These are phyloP conservation scores for Escovopsis sp. DNA, from an alignment of 2,329 filamentous ascomycete genomes.

Conservation along the genomic window DNA sequence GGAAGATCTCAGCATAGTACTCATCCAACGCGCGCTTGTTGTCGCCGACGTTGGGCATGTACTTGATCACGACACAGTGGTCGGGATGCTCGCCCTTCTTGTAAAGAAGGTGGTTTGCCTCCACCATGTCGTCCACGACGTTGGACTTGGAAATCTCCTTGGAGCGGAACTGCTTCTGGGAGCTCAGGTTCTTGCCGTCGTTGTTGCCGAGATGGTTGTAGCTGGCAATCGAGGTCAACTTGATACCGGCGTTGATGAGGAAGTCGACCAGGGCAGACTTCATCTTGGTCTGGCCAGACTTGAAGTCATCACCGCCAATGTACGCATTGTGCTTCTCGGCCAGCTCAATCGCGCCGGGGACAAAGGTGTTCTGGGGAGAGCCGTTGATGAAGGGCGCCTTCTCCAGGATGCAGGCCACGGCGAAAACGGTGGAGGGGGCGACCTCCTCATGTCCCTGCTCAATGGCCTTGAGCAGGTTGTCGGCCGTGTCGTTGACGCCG, in stretches of 20 bases:
- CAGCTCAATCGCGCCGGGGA: slow-evolving; percentile 79
- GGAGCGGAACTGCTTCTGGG: slow-evolving; percentile 95
- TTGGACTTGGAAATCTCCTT: slow-evolving; percentile 99
- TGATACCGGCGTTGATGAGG: slow-evolving; percentile 96
- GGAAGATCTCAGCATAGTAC: slow-evolving; percentile 99
- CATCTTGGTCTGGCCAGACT: slow-evolving; percentile 99
- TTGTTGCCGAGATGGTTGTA: slow-evolving; percentile 99
- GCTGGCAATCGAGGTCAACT: slow-evolving; percentile 93
- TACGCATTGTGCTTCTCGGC: slow-evolving; percentile 78
- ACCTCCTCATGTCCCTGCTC: slow-evolving; percentile 77
- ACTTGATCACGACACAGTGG: slow-evolving; percentile 99
- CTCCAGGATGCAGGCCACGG: slow-evolving; percentile 87
- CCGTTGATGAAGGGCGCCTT: slow-evolving; percentile 93
- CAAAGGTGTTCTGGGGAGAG: slow-evolving; percentile 97
- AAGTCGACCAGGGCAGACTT: slow-evolving; percentile 98
- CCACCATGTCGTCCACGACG: slow-evolving; percentile 98
- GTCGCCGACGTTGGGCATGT: slow-evolving; percentile 97
- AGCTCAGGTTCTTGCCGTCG: slow-evolving; percentile 96
- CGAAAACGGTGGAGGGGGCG: slow-evolving; percentile 91
- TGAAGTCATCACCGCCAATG: slow-evolving; percentile 98
- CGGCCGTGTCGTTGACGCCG: slow-evolving; percentile 91
- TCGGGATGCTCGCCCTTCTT: slow-evolving; percentile 87
- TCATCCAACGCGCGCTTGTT: slow-evolving; percentile 98
- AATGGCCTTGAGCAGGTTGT: slow-evolving; percentile 82
- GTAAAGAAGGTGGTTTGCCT: slow-evolving; percentile 85